Percentiles rank a stretch among this genome's conserved stretches.
Conservation (phyloP, 2,329 filamentous ascomycete species). For the Stemphylium vesicarium region DNA sequence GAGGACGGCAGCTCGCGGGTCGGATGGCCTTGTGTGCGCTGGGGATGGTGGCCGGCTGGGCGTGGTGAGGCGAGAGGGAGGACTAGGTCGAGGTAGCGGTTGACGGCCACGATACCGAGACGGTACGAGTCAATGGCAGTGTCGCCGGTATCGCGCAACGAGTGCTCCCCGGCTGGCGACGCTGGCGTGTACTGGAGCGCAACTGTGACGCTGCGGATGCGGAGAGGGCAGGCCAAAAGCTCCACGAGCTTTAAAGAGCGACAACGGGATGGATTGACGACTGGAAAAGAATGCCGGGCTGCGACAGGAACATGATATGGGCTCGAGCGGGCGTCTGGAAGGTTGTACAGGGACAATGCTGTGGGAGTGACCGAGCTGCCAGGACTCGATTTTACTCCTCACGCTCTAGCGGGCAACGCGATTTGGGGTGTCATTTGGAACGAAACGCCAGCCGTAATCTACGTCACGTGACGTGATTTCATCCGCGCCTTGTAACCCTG, state of each 20-base stretch:
- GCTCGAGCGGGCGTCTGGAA: conserved; percentile 19
- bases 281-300: conserved; percentile 20
- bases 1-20: conserved; percentile 1
- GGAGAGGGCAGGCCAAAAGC: conserved; percentile 48
- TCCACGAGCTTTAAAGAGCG: conserved; percentile 46
- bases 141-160: conserved; percentile 16
- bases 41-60: conserved; percentile 14
- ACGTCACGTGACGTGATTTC: conserved; percentile 21
- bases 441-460: conserved; percentile 24
- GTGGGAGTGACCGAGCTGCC: conserved; percentile 32
- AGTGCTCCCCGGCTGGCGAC: conserved; percentile 13
- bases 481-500: conserved; percentile 2
- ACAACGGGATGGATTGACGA: conserved; percentile 36
- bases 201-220: conserved; percentile 39
- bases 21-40: conserved; percentile 21
- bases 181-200: conserved; percentile 30
- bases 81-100: conserved; percentile 15
- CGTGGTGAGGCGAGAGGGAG: conserved; percentile 19
- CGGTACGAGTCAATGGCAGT: conserved; percentile 18
- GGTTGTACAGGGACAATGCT: conserved; percentile 34
- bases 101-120: conserved; percentile 10
- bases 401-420: conserved; percentile 25
- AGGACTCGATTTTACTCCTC: conserved; percentile 35
- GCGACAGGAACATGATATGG: conserved; percentile 40
- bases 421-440: conserved; percentile 11